A percentile compares a stretch with the other conserved stretches of the same genome.
Conservation (phyloP, 163 green algal species). For the Chlamydomonas reinhardtii region DNA sequence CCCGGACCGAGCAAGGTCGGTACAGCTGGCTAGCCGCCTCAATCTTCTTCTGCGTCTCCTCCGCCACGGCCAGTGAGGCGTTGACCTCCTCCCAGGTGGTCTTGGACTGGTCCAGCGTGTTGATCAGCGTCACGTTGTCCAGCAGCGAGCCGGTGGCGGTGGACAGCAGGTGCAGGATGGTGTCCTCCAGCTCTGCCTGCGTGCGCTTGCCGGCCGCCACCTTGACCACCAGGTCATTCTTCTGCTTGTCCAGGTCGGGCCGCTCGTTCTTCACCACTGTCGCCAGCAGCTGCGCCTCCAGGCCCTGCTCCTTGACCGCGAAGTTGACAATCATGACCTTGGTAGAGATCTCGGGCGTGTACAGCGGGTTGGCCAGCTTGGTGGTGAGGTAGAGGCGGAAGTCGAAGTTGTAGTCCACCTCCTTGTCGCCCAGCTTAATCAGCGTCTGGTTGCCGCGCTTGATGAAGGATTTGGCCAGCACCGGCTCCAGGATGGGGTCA, state of each 20-base stretch:
- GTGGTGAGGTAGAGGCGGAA: slow-evolving; percentile 93
- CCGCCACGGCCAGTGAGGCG: slow-evolving; percentile 72
- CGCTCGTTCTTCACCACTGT: slow-evolving; percentile 87
- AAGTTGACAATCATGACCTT: slow-evolving; percentile 93
- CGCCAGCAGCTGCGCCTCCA: slow-evolving; percentile 89
- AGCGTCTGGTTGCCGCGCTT: slow-evolving; percentile 84
- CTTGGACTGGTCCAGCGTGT: slow-evolving; percentile 89
- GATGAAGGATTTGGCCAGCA: slow-evolving; percentile 88
- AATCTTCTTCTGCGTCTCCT: slow-evolving; percentile 88
- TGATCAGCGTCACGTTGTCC: slow-evolving; percentile 92
- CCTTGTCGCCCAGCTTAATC: slow-evolving; percentile 91
- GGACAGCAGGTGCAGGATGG: slow-evolving; percentile 88
- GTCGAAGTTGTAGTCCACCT: slow-evolving; percentile 85
- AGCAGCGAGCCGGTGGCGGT: slow-evolving; percentile 83
- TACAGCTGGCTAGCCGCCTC: slow-evolving; percentile 80
- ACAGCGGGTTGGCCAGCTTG: slow-evolving; percentile 91
- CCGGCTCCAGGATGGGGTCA: slow-evolving; percentile 87
- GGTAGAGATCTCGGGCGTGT: slow-evolving; percentile 88
- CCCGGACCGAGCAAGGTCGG: slow-evolving; percentile 79
- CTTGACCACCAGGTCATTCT: slow-evolving; percentile 92
- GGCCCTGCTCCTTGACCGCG: slow-evolving; percentile 87
- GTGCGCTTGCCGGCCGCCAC: slow-evolving; percentile 80
- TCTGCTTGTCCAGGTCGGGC: slow-evolving; percentile 88
- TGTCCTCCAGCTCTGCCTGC: slow-evolving; percentile 89
- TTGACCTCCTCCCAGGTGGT: slow-evolving; percentile 90